Evolutionary conservation across 768 basidiomycete genomes (phyloP).

Genomic region (Auriscalpium orientale): DNA sequence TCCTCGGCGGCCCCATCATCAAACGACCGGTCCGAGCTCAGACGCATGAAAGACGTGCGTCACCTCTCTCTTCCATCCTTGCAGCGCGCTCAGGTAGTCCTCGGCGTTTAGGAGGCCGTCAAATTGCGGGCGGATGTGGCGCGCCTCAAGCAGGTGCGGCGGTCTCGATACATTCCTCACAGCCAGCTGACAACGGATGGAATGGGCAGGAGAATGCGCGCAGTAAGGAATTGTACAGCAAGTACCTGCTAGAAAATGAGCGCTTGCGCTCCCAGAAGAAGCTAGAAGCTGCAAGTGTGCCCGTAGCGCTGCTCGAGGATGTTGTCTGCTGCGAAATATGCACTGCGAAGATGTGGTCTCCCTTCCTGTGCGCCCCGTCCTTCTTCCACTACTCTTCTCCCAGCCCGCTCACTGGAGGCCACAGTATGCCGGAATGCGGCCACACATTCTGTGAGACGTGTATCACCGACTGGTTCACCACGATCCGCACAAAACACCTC

Average conservation of each 20-base stretch:
- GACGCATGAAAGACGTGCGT: background rate
- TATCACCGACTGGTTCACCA: conserved; percentile 46
- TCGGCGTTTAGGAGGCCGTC: background rate
- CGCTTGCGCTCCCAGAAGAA: background rate
- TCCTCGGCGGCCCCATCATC: background rate
- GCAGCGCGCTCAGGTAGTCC: too few relatives aligned
- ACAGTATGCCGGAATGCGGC: conserved; percentile 54
- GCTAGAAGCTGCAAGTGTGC: background rate
- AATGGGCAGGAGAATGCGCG: background rate
- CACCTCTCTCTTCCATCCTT: too few relatives aligned
- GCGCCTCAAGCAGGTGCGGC: background rate
- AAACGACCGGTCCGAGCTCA: background rate
- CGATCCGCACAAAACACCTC: conserved; percentile 43
- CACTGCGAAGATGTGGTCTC: conserved; percentile 53
- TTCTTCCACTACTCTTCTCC: background rate
- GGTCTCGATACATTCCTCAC: background rate
- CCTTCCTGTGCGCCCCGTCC: conserved; percentile 45
- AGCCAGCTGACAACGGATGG: background rate
- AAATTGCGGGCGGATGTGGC: background rate
- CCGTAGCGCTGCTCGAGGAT: conserved; percentile 35
- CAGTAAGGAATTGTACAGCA: background rate
- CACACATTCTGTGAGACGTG: conserved; percentile 64
- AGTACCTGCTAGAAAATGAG: background rate
- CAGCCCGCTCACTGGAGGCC: background rate
- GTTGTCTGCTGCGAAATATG: conserved; percentile 59